Conservation (phyloP, 1,284 basidiomycete genomes). For the Heterobasidion parviporum region DNA sequence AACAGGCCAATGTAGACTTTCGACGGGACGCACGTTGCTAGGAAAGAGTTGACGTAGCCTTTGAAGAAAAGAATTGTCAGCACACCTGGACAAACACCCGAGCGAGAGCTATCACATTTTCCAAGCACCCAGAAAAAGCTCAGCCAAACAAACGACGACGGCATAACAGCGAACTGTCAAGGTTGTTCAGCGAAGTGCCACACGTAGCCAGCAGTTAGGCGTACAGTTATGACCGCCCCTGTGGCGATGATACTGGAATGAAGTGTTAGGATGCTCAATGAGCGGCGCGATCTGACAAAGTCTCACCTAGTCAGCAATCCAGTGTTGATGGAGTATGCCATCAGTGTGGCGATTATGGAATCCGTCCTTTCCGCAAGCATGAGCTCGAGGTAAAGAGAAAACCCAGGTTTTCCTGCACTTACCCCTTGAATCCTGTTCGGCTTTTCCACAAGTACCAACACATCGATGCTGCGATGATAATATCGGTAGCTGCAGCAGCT, state of each 20-base stretch:
- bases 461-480: background rate
- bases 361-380: background rate
- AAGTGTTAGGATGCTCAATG: background rate
- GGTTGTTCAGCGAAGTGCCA: background rate
- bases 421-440: background rate
- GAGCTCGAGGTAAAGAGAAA: background rate
- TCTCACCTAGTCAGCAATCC: background rate
- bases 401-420: background rate
- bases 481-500: background rate
- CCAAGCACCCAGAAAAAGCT: constrained; percentile 25
- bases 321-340: background rate
- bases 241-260: background rate
- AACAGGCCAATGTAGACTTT: background rate
- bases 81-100: background rate
- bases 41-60: constrained; percentile 22
- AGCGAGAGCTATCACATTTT: constrained; percentile 15
- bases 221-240: background rate
- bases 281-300: background rate
- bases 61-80: background rate
- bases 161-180: constrained; percentile 20
- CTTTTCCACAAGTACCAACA: constrained; percentile 1
- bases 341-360: background rate
- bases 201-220: background rate
- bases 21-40: constrained; percentile 14
- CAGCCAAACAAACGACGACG: constrained; percentile 22